Conservation (phyloP, 306 rosid species). For the Malus fusca region DNA sequence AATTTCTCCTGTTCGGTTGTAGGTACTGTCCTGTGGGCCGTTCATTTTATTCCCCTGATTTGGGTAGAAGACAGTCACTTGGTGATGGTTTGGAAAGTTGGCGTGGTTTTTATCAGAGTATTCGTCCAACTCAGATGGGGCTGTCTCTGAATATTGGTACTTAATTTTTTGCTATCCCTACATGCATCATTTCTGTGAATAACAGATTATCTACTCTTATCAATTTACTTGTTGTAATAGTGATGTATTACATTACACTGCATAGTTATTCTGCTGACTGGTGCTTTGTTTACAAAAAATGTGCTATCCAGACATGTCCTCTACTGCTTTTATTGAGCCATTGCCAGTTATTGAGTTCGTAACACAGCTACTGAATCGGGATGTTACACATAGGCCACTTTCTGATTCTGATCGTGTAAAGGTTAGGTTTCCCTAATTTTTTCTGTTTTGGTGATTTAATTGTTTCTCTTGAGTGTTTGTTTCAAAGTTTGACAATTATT, state of each 20-base stretch:
- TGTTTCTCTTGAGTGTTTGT: neutral
- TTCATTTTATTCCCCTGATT: slow-evolving; percentile 79
- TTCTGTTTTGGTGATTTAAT: neutral
- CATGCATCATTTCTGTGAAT: neutral
- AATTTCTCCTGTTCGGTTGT: slow-evolving; percentile 2
- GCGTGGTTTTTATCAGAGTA: slow-evolving; percentile 98
- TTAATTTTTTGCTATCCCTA: neutral
- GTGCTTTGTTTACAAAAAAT: neutral
- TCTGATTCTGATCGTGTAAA: slow-evolving; percentile 91
- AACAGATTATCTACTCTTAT: neutral
- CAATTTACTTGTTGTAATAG: neutral
- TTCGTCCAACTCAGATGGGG: slow-evolving; percentile 98
- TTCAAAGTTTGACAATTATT: neutral
- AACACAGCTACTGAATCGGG: slow-evolving; percentile 68
- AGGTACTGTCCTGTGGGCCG: slow-evolving; percentile 97
- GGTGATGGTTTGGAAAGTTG: slow-evolving; percentile 99
- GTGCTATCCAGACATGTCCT: slow-evolving; percentile 78
- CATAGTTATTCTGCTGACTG: neutral
- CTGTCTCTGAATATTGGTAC: slow-evolving; percentile 82
- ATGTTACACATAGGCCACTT: slow-evolving; percentile 62
- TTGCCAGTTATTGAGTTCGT: slow-evolving; percentile 91
- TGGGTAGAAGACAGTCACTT: slow-evolving; percentile 76
- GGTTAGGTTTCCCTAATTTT: slow-evolving; percentile 36
- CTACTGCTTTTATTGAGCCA: slow-evolving; percentile 93
- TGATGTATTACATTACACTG: neutral